These are phyloP conservation scores for Podila epigama DNA, from an alignment of 192 early-diverging fungal species.

Conservation along the genomic window DNA sequence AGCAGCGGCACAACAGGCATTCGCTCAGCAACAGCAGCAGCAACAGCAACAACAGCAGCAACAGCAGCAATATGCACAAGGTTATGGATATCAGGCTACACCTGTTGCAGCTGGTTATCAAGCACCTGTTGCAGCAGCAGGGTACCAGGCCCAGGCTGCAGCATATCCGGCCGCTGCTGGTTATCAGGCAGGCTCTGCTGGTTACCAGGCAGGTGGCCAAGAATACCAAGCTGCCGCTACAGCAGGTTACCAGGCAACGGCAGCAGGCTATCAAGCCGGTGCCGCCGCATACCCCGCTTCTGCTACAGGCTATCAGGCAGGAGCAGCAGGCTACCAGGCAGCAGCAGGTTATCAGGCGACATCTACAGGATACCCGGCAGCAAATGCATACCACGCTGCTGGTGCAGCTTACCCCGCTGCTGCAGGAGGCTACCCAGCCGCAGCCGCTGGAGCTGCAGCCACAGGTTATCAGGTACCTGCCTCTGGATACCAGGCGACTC, in stretches of 20 bases:
- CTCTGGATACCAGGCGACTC: neutral
- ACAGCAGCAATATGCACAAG: constrained; percentile 27
- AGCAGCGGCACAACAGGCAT: constrained; percentile 24
- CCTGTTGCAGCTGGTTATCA: constrained; percentile 8
- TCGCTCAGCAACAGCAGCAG: constrained; percentile 30
- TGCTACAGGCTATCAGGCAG: constrained; percentile 22
- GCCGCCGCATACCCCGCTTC: constrained; percentile 1
- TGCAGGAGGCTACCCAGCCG: constrained; percentile 3
- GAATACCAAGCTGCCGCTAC: constrained; percentile 4
- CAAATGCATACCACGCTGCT: constrained; percentile 6
- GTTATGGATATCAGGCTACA: constrained; percentile 25
- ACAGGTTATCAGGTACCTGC: neutral
- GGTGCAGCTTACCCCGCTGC: neutral
- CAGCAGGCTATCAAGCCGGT: constrained; percentile 15
- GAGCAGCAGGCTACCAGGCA: constrained; percentile 9
- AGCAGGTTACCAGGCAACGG: constrained; percentile 1
- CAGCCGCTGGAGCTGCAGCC: neutral
- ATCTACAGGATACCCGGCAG: neutral
- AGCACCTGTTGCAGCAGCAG: constrained; percentile 8
- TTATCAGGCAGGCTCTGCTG: neutral
- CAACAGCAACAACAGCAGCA: constrained; percentile 25
- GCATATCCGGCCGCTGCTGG: neutral
- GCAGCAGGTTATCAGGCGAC: constrained; percentile 1
- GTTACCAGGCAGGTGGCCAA: neutral
- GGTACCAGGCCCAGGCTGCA: constrained; percentile 7